Conservation (phyloP, 306 rosid species). For the Cucurbita argyrosperma region DNA sequence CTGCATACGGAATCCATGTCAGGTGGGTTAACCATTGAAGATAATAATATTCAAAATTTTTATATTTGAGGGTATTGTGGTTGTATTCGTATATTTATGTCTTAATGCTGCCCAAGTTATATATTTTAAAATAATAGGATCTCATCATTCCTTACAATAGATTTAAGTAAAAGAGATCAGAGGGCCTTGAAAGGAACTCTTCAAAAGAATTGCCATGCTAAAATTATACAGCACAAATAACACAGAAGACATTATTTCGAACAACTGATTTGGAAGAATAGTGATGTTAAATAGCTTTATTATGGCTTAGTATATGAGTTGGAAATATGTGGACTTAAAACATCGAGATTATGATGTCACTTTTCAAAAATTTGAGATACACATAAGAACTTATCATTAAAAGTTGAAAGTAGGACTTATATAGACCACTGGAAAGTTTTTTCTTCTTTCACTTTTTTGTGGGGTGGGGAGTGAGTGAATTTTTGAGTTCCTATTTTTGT, state of each 20-base stretch:
- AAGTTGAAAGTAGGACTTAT: background rate
- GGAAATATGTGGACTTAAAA: too few species aligned
- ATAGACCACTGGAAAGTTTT: background rate
- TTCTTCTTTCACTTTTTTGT: background rate
- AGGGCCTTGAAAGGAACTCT: background rate
- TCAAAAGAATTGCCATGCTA: background rate
- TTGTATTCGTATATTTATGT: background rate
- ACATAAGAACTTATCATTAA: too few species aligned
- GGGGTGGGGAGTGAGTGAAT: background rate
- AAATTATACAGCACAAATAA: background rate
- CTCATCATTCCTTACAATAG: background rate
- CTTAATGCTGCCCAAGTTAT: background rate
- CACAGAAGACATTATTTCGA: background rate
- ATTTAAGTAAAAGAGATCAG: background rate
- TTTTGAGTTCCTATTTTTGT: too few species aligned
- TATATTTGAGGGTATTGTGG: background rate
- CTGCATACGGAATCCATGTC: conserved; percentile 28
- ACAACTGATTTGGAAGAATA: background rate
- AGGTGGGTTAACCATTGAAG: conserved; percentile 29
- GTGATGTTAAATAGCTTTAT: background rate
- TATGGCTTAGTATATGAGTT: background rate
- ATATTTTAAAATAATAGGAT: background rate
- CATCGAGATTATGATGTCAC: background rate
- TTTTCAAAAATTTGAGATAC: too few species aligned
- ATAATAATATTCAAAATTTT: background rate